Conservation (phyloP, 768 basidiomycete species). For the Pleurotus salmoneostramineus region DNA sequence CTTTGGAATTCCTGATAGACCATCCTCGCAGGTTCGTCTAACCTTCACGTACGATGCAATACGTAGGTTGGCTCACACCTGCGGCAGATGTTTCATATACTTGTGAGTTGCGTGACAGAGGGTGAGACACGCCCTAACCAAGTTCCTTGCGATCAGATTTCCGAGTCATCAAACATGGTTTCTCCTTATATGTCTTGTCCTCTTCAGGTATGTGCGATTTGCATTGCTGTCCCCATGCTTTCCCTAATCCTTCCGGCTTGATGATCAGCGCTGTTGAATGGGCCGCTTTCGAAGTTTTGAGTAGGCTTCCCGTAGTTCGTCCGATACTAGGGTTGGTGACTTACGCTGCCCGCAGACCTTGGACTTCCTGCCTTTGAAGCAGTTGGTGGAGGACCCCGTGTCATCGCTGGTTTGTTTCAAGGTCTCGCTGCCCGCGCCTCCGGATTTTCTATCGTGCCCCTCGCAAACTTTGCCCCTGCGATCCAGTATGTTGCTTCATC, state of each 20-base stretch:
- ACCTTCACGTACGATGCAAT: background rate
- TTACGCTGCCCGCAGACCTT: conserved; percentile 24
- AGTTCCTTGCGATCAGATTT: conserved; percentile 37
- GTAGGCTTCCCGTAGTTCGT: conserved; percentile 20
- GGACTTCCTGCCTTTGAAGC: conserved; percentile 34
- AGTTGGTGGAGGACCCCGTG: conserved; percentile 31
- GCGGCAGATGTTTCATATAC: conserved; percentile 57
- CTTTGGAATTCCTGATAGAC: conserved; percentile 69
- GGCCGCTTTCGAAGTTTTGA: conserved; percentile 63
- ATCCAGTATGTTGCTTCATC: conserved; percentile 46
- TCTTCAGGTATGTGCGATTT: conserved; percentile 45
- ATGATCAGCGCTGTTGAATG: conserved; percentile 55
- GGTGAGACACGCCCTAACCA: no score
- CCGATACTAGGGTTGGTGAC: background rate
- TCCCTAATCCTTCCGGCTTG: background rate
- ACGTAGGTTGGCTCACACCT: background rate
- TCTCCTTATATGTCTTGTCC: conserved; percentile 47
- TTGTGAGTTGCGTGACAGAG: conserved; percentile 26
- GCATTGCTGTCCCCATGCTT: background rate
- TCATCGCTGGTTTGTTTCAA: conserved; percentile 48
- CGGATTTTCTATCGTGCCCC: conserved; percentile 44
- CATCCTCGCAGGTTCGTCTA: conserved; percentile 61
- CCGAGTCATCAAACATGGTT: conserved; percentile 79
- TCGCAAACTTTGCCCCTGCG: conserved; percentile 58
- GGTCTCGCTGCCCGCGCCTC: conserved; percentile 51